These are phyloP conservation scores for Lichtheimia ornata DNA, from an alignment of 371 early-diverging fungal species.

Conservation along the genomic window DNA sequence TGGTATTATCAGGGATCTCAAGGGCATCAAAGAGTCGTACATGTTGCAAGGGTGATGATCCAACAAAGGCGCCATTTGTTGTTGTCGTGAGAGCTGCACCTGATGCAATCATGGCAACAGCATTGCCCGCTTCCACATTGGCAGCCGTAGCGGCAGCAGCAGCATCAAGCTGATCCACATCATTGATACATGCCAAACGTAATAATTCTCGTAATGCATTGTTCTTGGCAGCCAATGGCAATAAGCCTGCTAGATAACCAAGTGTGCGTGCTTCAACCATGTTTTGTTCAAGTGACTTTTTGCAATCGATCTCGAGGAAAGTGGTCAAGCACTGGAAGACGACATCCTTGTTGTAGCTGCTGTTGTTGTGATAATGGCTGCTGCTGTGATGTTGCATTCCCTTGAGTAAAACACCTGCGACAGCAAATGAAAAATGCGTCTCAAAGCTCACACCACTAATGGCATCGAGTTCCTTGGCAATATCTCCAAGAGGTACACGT, in stretches of 20 bases:
- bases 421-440: constrained; percentile 85
- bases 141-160: constrained; percentile 13
- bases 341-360: constrained; percentile 68
- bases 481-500: constrained; percentile 65
- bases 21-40: constrained; percentile 66
- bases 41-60: constrained; percentile 36
- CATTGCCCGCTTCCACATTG: too few relatives aligned
- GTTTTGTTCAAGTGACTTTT: constrained; percentile 43
- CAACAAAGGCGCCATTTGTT: constrained; percentile 16
- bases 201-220: constrained; percentile 63
- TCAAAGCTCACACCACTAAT: constrained; percentile 78
- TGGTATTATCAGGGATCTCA: constrained; percentile 70
- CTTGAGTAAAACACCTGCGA: constrained; percentile 77
- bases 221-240: constrained; percentile 70
- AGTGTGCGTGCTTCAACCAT: constrained; percentile 63
- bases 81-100: constrained; percentile 12
- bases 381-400: constrained; percentile 65
- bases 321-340: constrained; percentile 70
- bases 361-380: too few relatives aligned
- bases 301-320: constrained; percentile 70
- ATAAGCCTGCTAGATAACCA: constrained; percentile 75
- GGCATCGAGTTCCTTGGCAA: constrained; percentile 67
- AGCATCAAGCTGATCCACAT: constrained; percentile 46
- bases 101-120: constrained; percentile 9
- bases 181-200: constrained; percentile 56